Percentiles rank a stretch among this genome's conserved stretches.
Conservation (phyloP, 75 land plant genomes). For the Pseudotsuga menziesii region DNA sequence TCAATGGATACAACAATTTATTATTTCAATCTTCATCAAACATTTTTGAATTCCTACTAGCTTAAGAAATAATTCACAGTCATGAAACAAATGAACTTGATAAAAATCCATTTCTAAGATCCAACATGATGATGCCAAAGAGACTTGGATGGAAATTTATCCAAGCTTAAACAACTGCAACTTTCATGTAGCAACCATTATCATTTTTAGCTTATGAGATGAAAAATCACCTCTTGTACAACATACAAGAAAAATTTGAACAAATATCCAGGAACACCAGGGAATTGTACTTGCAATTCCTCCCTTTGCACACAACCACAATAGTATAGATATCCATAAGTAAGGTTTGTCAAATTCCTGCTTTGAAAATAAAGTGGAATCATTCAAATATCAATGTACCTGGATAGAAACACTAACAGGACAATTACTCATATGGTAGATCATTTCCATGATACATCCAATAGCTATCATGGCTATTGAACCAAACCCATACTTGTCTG, state of each 20-base stretch:
- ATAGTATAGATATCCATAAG: background rate
- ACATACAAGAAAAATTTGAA: constrained; percentile 86
- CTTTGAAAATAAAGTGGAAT: background rate
- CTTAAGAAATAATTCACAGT: background rate
- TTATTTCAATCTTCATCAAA: background rate
- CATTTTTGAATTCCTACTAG: background rate
- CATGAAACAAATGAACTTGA: background rate
- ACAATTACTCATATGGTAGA: constrained; percentile 96
- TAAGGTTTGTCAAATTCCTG: background rate
- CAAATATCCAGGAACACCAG: constrained; percentile 95
- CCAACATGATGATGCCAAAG: constrained; percentile 43
- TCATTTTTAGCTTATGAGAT: background rate
- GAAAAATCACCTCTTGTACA: constrained; percentile 80
- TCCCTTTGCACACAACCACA: constrained; percentile 55
- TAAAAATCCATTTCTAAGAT: constrained; percentile 7
- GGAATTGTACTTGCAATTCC: constrained; percentile 92
- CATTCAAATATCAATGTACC: constrained; percentile 26
- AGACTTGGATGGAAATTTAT: background rate
- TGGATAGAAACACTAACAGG: constrained; percentile 99
- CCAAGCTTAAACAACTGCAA: background rate
- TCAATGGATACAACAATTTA: background rate
- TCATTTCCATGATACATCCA: constrained; percentile 96
- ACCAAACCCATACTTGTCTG: constrained; percentile 97
- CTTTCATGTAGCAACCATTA: background rate
- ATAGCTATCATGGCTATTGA: constrained; percentile 97